These are phyloP conservation scores for Pluteus cervinus DNA, from an alignment of 768 basidiomycete species.

Conservation along the genomic window DNA sequence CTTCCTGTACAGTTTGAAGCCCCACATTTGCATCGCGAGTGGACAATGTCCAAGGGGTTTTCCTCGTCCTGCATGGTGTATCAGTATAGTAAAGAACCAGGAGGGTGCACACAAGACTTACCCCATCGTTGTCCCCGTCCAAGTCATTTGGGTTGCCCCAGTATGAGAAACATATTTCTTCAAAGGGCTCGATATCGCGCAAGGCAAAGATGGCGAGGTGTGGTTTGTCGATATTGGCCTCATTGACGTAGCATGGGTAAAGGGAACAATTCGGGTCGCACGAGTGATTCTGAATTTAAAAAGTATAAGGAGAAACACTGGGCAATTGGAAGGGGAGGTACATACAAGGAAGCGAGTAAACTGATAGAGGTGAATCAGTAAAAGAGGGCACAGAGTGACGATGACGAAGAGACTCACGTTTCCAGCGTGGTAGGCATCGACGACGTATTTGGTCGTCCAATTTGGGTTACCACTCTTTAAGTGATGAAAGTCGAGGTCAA, in stretches of 20 bases:
- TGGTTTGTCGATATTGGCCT: slow-evolving; percentile 65
- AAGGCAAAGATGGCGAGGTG: slow-evolving; percentile 61
- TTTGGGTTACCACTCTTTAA: slow-evolving; percentile 33
- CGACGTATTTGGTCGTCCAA: slow-evolving; percentile 43
- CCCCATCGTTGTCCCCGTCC: slow-evolving; percentile 6
- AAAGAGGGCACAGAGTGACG: not conserved
- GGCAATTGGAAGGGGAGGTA: slow-evolving; percentile 6
- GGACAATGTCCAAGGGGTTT: slow-evolving; percentile 35
- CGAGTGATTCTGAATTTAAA: slow-evolving; percentile 78
- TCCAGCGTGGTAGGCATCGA: slow-evolving; percentile 87
- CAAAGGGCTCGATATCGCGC: slow-evolving; percentile 53
- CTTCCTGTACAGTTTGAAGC: slow-evolving; percentile 48
- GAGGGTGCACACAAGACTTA: too few relatives aligned
- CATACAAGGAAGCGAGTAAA: slow-evolving; percentile 87
- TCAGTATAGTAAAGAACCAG: too few relatives aligned
- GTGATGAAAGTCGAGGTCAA: slow-evolving; percentile 76
- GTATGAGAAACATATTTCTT: slow-evolving; percentile 80
- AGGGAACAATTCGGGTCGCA: slow-evolving; percentile 82
- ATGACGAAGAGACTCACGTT: slow-evolving; percentile 48
- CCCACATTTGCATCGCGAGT: slow-evolving; percentile 45
- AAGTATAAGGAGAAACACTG: slow-evolving; percentile 1
- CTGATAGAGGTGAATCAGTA: slow-evolving; percentile 29
- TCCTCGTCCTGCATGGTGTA: too few relatives aligned
- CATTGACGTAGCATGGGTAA: slow-evolving; percentile 74
- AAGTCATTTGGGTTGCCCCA: slow-evolving; percentile 29